Conservation (phyloP, 352 stramenopile species). For the Phytopythium sindhum region DNA sequence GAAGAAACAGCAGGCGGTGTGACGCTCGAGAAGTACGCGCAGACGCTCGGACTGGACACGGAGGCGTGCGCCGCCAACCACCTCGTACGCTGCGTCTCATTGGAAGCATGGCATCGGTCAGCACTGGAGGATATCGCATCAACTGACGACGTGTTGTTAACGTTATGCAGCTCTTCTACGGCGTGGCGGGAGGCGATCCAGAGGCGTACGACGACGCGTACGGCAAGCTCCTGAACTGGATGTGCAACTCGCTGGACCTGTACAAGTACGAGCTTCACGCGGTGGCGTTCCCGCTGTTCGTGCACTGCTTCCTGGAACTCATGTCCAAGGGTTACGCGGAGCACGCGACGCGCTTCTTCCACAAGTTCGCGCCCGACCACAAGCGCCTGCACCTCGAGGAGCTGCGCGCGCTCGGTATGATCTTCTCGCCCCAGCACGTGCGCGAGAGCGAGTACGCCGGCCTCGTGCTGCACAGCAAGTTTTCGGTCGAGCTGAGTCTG, state of each 20-base stretch:
- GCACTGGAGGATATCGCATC: neutral
- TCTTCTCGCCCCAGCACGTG: slow-evolving; percentile 65
- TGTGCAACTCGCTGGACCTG: slow-evolving; percentile 84
- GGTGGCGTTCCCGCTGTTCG: slow-evolving; percentile 75
- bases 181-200: slow-evolving; percentile 55
- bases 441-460: slow-evolving; percentile 72
- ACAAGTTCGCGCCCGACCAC: slow-evolving; percentile 56
- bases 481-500: slow-evolving; percentile 79
- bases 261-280: slow-evolving; percentile 83
- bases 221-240: slow-evolving; percentile 69
- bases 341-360: slow-evolving; percentile 54
- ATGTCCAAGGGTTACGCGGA: slow-evolving; percentile 59
- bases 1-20: slow-evolving; percentile 15
- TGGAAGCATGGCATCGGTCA: neutral
- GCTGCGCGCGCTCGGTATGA: slow-evolving; percentile 55
- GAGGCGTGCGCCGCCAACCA: slow-evolving; percentile 75
- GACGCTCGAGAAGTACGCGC: slow-evolving; percentile 58
- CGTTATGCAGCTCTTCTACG: slow-evolving; percentile 61
- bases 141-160: neutral
- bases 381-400: slow-evolving; percentile 67
- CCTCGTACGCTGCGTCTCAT: slow-evolving; percentile 26
- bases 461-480: slow-evolving; percentile 79
- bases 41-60: slow-evolving; percentile 61
- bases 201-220: slow-evolving; percentile 69
- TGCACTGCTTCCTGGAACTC: slow-evolving; percentile 81